Evolutionary conservation across 108 stramenopile genomes (phyloP).

Genomic region (Pseudonitzschia pungens): DNA sequence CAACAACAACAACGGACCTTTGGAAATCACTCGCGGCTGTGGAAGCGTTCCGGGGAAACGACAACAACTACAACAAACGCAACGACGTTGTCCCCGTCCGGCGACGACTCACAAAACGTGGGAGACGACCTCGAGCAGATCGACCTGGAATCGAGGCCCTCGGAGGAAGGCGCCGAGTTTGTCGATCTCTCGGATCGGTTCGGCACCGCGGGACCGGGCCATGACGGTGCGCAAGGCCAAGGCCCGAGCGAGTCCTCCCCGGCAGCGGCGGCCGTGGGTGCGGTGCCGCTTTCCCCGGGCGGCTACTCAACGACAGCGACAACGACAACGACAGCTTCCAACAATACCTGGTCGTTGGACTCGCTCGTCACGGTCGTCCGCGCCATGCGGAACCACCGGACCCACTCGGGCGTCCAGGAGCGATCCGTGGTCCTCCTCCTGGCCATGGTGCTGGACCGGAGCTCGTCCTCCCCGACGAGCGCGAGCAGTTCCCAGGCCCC

Average conservation of each 20-base stretch:
- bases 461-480: slow-evolving; percentile 7
- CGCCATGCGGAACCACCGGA: slow-evolving; percentile 29
- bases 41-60: neutral
- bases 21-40: neutral
- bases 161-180: neutral
- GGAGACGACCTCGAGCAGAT: too few relatives aligned
- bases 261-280: too few relatives aligned
- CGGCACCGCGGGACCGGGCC: neutral
- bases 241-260: too few relatives aligned
- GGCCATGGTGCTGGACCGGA: slow-evolving; percentile 16
- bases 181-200: neutral
- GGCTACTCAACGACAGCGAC: too few relatives aligned
- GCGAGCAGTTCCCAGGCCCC: neutral
- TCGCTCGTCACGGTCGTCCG: slow-evolving; percentile 12
- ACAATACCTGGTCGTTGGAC: neutral
- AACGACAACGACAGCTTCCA: too few relatives aligned
- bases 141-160: neutral
- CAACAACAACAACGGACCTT: neutral
- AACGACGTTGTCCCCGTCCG: neutral
- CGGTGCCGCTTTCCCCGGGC: neutral
- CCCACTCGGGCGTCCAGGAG: slow-evolving; percentile 34
- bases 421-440: slow-evolving; percentile 26
- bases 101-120: neutral
- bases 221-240: too few relatives aligned
- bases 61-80: neutral